Evolutionary conservation across 164 flowering plant genomes (phyloP).

Genomic region (Tetrastigma voinierianum): DNA sequence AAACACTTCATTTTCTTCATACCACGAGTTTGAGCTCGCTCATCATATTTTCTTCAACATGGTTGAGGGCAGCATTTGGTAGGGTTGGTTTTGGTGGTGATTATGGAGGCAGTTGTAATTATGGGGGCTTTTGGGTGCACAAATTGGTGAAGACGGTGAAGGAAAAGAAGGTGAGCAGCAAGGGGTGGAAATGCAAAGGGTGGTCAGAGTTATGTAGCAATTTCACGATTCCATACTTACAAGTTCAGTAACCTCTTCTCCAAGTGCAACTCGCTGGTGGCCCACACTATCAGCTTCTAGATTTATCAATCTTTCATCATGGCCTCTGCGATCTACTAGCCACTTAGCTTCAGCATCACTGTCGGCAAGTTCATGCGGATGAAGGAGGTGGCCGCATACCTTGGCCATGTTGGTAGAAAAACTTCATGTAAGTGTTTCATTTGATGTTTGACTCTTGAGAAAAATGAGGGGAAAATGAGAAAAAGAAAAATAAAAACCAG

Average conservation of each 20-base stretch:
- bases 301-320: slow-evolving; percentile 74
- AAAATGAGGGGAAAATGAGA: neutral
- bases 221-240: slow-evolving; percentile 68
- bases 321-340: slow-evolving; percentile 65
- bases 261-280: slow-evolving; percentile 77
- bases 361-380: slow-evolving; percentile 69
- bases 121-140: neutral
- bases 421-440: slow-evolving; percentile 61
- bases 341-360: slow-evolving; percentile 81
- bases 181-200: slow-evolving; percentile 78
- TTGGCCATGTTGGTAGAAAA: slow-evolving; percentile 83
- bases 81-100: no score
- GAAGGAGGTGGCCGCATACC: slow-evolving; percentile 88
- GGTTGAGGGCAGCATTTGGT: no score
- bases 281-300: slow-evolving; percentile 87
- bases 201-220: slow-evolving; percentile 69
- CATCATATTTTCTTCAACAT: no score
- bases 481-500: neutral
- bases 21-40: no score
- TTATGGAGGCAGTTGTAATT: no score
- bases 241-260: slow-evolving; percentile 85
- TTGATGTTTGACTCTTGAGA: neutral
- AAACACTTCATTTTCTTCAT: no score
- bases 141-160: slow-evolving; percentile 37
- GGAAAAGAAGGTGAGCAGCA: slow-evolving; percentile 54